Conservation (phyloP, 192 early-diverging fungal genomes). For the Funneliformis mosseae region DNA sequence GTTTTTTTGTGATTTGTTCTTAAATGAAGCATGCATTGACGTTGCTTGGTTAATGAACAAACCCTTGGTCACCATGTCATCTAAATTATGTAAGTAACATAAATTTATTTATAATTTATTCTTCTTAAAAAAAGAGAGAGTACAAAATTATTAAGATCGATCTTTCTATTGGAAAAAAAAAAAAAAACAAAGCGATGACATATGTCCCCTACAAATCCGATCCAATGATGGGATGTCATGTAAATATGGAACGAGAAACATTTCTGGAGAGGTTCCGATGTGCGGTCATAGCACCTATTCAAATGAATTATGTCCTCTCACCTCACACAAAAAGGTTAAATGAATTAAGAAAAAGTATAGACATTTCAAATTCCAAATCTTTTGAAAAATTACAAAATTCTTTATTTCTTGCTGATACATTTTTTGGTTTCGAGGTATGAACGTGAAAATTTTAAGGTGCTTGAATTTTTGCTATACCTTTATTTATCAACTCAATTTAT, state of each 20-base stretch:
- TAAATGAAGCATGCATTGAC: constrained; percentile 19
- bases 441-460: background rate
- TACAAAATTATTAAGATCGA: background rate
- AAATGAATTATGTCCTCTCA: background rate
- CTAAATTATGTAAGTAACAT: constrained; percentile 6
- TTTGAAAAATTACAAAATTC: constrained; percentile 5
- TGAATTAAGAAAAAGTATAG: constrained; percentile 10
- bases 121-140: background rate
- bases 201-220: constrained; percentile 19
- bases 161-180: background rate
- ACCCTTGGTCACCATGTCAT: constrained; percentile 3
- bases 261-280: constrained; percentile 22
- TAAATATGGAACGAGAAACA: constrained; percentile 16
- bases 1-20: constrained; percentile 12
- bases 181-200: background rate
- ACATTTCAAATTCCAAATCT: background rate
- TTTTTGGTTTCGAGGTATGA: constrained; percentile 27
- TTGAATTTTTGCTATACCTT: background rate
- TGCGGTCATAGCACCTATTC: background rate
- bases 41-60: constrained; percentile 23
- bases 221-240: constrained; percentile 21
- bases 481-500: background rate
- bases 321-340: background rate
- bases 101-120: background rate
- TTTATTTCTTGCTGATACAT: constrained; percentile 27